Percentiles rank a stretch among this genome's conserved stretches.
phyloP scores from a whole-genome alignment of 2,329 filamentous ascomycete genomes.

The Beauveria rudraprayagi region DNA sequence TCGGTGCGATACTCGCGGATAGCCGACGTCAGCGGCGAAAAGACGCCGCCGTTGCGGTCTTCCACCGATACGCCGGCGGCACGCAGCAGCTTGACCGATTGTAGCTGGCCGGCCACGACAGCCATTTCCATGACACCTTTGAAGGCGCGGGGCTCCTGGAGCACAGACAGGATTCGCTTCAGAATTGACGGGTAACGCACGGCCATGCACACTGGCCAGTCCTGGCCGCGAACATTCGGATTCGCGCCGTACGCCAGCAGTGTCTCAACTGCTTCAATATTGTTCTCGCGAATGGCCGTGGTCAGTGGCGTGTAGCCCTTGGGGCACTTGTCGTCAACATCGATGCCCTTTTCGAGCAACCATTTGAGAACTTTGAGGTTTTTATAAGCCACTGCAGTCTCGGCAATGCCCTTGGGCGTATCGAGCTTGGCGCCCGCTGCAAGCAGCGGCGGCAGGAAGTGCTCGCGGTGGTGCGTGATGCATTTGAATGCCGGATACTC shows the following conservation, averaged over 20 bases:
- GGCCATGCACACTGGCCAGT: constrained; percentile 66
- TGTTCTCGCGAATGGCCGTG: constrained; percentile 55
- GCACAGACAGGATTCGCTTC: constrained; percentile 46
- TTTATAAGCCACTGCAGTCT: constrained; percentile 54
- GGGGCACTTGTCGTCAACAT: constrained; percentile 49
- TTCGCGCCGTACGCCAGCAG: constrained; percentile 52
- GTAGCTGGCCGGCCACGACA: constrained; percentile 57
- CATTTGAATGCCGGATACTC: constrained; percentile 64
- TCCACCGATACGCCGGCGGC: constrained; percentile 58
- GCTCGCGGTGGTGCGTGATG: constrained; percentile 55
- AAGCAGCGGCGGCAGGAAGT: constrained; percentile 51
- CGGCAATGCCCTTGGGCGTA: constrained; percentile 56
- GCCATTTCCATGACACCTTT: constrained; percentile 62
- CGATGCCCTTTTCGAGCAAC: constrained; percentile 52
- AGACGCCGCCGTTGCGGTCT: constrained; percentile 65
- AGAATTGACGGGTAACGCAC: constrained; percentile 54
- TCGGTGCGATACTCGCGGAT: constrained; percentile 54
- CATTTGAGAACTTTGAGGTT: constrained; percentile 53
- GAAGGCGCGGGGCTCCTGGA: constrained; percentile 52
- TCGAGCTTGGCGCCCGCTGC: constrained; percentile 52
- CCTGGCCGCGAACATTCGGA: constrained; percentile 54
- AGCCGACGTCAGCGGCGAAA: constrained; percentile 59
- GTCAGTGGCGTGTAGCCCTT: constrained; percentile 56
- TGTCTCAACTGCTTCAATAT: constrained; percentile 49
- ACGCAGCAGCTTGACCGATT: constrained; percentile 58